These are phyloP conservation scores for Acanthamoeba sp. DNA, from an alignment of 208 protist species.

Conservation along the genomic window DNA sequence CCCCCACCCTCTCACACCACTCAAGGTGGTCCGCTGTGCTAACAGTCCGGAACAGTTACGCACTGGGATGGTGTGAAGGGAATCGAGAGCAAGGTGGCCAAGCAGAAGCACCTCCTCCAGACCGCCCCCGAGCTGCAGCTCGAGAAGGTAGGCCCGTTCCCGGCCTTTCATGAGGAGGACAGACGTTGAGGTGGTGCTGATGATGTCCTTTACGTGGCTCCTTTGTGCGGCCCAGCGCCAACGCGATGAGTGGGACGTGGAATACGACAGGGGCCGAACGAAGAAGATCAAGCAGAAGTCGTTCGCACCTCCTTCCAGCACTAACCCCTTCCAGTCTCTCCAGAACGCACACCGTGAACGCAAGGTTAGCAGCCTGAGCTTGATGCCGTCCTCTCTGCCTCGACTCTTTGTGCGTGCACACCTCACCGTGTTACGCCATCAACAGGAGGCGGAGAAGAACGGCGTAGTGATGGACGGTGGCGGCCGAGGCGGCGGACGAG, in stretches of 20 bases:
- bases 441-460: not conserved
- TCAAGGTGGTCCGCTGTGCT: no score
- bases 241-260: constrained; percentile 77
- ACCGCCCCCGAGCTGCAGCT: constrained; percentile 41
- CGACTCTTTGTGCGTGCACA: not conserved
- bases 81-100: constrained; percentile 3
- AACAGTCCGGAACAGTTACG: no score
- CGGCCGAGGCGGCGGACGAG: not conserved
- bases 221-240: constrained; percentile 21
- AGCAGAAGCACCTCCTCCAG: constrained; percentile 34
- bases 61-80: constrained; percentile 44
- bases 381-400: no score
- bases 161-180: not conserved
- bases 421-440: not conserved
- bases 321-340: constrained; percentile 54
- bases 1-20: not conserved
- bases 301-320: not conserved
- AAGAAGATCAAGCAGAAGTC: constrained; percentile 80
- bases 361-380: not conserved
- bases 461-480: not conserved
- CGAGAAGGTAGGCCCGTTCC: not conserved
- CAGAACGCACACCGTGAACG: constrained; percentile 36
- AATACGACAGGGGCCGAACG: constrained; percentile 80
- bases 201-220: not conserved
- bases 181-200: no score